Conservation (phyloP, 2,329 filamentous ascomycete species). For the Trichoderma sp. region DNA sequence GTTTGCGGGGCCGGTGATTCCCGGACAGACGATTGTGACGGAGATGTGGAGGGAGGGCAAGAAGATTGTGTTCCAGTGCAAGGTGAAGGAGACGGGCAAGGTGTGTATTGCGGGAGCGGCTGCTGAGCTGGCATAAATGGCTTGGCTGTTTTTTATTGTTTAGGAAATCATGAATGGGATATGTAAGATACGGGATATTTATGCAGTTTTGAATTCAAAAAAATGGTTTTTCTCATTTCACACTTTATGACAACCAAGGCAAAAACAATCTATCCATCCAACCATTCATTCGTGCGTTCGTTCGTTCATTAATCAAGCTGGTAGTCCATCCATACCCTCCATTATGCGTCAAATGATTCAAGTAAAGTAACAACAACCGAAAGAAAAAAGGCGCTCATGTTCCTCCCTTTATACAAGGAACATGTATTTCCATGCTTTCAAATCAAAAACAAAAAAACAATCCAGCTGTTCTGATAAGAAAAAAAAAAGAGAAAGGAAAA, state of each 20-base stretch:
- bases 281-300: not conserved
- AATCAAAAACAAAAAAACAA: not conserved
- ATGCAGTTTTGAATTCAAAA: not conserved
- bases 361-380: not conserved
- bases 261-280: not conserved
- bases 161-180: not conserved
- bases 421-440: not conserved
- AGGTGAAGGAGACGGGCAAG: slow-evolving; percentile 92
- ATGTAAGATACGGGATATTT: not conserved
- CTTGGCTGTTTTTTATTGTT: not conserved
- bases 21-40: slow-evolving; percentile 85
- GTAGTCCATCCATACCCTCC: not conserved
- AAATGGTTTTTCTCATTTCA: not conserved
- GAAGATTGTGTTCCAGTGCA: slow-evolving; percentile 81
- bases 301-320: not conserved
- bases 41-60: slow-evolving; percentile 93
- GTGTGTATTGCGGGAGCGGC: slow-evolving; percentile 80
- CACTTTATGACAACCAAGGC: not conserved
- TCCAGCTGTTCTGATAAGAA: not conserved
- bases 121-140: slow-evolving; percentile 64
- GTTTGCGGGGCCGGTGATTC: slow-evolving; percentile 83
- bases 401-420: not conserved
- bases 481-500: not conserved
- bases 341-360: not conserved
- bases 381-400: not conserved